Evolutionary conservation across 805 yeast species (phyloP), one percentile per base, ranked within the genome.

Genomic region (Starmerella sp.): DNA sequence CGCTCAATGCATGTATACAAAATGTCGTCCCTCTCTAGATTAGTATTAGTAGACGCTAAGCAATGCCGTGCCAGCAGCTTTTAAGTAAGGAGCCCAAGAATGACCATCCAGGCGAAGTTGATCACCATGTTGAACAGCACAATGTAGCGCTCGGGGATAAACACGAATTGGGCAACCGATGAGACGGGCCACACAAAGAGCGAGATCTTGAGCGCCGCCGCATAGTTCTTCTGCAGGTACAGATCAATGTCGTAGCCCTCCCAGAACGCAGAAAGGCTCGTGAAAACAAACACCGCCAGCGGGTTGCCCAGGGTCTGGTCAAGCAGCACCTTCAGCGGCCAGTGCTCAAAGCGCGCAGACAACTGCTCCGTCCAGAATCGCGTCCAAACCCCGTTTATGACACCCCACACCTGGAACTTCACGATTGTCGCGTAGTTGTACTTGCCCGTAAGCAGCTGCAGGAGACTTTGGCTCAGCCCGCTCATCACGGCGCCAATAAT

Each of bases 381-480:
- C 38, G 69, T 65, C 70, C 71, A 68, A 9, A 67, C 42, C 6
- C 73, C 73, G 31, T 65, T 65, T 43, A 65, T 53, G 11, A 63
- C 65, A 2, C 73, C 73, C 73, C 73, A 69, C 2, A 67, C 67
- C 48, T 69, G 68, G 56, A 69, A 69, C 54, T 67, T 68, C 52
- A 63, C 42, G 9, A 67, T 53, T 10, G 54, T 54, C 15, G 60
- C 58, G 17, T 57, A 57, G 43, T 59, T 48, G 34, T 58, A 56
- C 29, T 58, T 58, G 15, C 55, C 52, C 4, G 63, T 60, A 38
- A 60, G 42, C 11, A 63, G 60, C 54, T 69, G 71, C 39, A 67
- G 56, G 3, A 67, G 55, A n/a, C 67, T 64, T 57, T 69, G 70
- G 45, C 70, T 61, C 44, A 67, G 59, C 6, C 71, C 71, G 22